These are phyloP conservation scores for Populus hybrid DNA, from an alignment of 441 rosid genomes.

Conservation along the genomic window DNA sequence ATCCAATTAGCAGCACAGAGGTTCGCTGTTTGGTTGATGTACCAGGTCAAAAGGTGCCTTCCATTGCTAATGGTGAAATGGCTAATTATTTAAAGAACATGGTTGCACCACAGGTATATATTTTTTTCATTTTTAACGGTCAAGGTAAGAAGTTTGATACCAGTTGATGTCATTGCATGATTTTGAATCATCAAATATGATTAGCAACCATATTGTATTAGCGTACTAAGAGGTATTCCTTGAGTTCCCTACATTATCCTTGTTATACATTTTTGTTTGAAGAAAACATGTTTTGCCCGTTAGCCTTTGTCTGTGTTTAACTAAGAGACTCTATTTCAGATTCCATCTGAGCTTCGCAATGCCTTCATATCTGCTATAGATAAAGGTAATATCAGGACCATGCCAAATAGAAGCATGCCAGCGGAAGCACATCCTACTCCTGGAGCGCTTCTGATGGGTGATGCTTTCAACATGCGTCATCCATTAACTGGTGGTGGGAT, in stretches of 20 bases:
- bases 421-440: constrained; percentile 80
- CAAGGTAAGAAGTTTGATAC: neutral
- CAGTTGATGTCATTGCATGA: neutral
- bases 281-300: neutral
- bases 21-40: constrained; percentile 73
- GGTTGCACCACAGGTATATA: constrained; percentile 60
- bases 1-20: constrained; percentile 70
- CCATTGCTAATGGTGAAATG: constrained; percentile 78
- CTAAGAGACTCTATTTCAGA: constrained; percentile 27
- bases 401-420: constrained; percentile 97
- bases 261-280: neutral
- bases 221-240: neutral
- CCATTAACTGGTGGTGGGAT: constrained; percentile 95
- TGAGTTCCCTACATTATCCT: neutral
- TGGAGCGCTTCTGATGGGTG: constrained; percentile 89
- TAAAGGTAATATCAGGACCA: constrained; percentile 71
- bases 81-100: constrained; percentile 51
- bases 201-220: neutral
- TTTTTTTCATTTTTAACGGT: neutral
- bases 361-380: constrained; percentile 68
- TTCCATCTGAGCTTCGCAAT: constrained; percentile 60
- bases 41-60: constrained; percentile 63
- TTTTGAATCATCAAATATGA: neutral
- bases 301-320: neutral
- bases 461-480: constrained; percentile 96